Evolutionary conservation across 805 yeast genomes (phyloP).

Genomic region (Saccharomycopsis sp.): DNA sequence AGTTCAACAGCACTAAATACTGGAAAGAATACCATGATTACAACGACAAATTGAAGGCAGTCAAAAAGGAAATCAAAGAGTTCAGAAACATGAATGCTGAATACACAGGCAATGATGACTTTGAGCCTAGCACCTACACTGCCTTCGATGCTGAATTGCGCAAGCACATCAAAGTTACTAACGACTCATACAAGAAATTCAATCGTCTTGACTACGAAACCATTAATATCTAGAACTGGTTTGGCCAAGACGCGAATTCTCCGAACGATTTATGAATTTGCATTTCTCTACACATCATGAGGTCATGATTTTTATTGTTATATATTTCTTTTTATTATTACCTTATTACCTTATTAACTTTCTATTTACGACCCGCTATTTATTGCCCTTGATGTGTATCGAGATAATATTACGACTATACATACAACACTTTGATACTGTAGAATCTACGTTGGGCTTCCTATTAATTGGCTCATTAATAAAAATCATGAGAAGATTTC

Average conservation of each 20-base stretch:
- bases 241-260: not conserved
- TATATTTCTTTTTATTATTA: too few species aligned
- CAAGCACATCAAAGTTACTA: constrained; percentile 16
- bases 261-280: not conserved
- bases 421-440: too few species aligned
- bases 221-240: not conserved
- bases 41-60: constrained; percentile 11
- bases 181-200: constrained; percentile 20
- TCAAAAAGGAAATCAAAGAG: constrained; percentile 21
- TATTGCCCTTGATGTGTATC: too few species aligned
- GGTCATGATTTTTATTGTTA: too few species aligned
- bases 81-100: constrained; percentile 19
- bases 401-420: too few species aligned
- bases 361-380: too few species aligned
- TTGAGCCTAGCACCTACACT: constrained; percentile 15
- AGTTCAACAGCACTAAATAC: constrained; percentile 10
- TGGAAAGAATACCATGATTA: constrained; percentile 22
- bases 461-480: too few species aligned
- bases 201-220: constrained; percentile 19
- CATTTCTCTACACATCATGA: too few species aligned
- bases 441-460: too few species aligned
- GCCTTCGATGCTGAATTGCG: constrained; percentile 11
- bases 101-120: constrained; percentile 20
- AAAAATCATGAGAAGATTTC: too few species aligned
- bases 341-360: too few species aligned